A percentile compares a stretch with the other conserved stretches of the same genome.
phyloP scores from a whole-genome alignment of 371 early-diverging fungal species.

The Mucor piriformis region DNA sequence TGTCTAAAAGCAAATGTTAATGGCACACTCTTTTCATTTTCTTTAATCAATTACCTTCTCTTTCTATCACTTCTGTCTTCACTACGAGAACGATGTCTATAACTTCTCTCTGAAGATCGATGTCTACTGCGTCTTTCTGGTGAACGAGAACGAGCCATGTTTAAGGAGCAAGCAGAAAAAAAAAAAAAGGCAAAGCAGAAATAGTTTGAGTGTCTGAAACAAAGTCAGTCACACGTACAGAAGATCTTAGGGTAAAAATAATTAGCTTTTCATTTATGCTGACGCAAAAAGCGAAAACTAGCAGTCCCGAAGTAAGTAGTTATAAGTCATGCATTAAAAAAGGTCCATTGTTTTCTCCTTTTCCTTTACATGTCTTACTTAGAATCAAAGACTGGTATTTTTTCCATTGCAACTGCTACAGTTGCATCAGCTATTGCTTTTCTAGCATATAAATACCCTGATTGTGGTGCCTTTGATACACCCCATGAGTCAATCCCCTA shows the following conservation, averaged over 20 bases:
- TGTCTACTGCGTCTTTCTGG: constrained; percentile 13
- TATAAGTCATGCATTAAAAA: too few relatives aligned
- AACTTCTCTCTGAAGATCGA: constrained; percentile 11
- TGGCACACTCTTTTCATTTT: neutral
- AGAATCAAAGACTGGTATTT: neutral
- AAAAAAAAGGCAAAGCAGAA: neutral
- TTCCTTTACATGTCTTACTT: too few relatives aligned
- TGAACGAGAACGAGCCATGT: constrained; percentile 1
- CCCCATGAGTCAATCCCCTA: constrained; percentile 16
- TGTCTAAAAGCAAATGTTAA: constrained; percentile 4
- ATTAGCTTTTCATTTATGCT: too few relatives aligned
- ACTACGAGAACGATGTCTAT: constrained; percentile 8
- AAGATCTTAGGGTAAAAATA: too few relatives aligned
- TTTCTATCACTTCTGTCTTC: constrained; percentile 11
- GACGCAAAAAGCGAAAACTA: too few relatives aligned
- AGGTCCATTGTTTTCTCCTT: too few relatives aligned
- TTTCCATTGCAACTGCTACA: neutral
- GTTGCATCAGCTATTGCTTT: constrained; percentile 22
- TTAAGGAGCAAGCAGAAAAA: neutral
- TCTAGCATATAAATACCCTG: constrained; percentile 37
- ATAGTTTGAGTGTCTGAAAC: neutral
- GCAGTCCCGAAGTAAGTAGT: too few relatives aligned
- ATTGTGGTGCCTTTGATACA: constrained; percentile 36
- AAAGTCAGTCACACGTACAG: too few relatives aligned
- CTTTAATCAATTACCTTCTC: constrained; percentile 2